A percentile compares a stretch with the other conserved stretches of the same genome.
Evolutionary conservation across 2,329 filamentous ascomycete genomes (phyloP).

Genomic region (Pseudocercospora vitis): DNA sequence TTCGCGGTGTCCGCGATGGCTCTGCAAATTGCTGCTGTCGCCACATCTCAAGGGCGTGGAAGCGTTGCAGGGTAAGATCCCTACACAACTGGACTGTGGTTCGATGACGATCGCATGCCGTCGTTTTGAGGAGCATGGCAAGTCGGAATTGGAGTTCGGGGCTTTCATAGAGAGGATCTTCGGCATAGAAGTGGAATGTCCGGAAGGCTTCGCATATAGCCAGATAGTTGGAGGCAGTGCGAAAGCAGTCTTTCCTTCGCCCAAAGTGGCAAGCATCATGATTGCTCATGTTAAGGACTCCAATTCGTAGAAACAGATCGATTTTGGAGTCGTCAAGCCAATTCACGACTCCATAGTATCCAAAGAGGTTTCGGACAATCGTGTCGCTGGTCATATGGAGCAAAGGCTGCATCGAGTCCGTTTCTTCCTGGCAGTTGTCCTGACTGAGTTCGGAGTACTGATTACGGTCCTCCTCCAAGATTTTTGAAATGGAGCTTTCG

Average conservation of each 20-base stretch:
- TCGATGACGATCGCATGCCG: not conserved
- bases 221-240: not conserved
- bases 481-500: not conserved
- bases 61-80: not conserved
- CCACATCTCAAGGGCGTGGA: not conserved
- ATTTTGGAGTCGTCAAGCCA: conserved; percentile 5
- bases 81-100: not conserved
- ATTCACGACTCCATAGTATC: not conserved
- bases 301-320: conserved; percentile 1
- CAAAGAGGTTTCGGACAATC: conserved; percentile 6
- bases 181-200: conserved; percentile 2
- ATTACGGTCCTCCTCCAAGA: too few species aligned
- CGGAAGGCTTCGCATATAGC: conserved; percentile 1
- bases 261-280: not conserved
- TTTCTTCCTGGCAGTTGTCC: not conserved
- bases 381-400: conserved; percentile 1
- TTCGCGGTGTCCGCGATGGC: not conserved
- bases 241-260: conserved; percentile 1
- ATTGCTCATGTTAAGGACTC: not conserved
- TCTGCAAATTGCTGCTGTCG: not conserved
- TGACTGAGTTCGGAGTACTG: not conserved
- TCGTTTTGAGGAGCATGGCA: not conserved
- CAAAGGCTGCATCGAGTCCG: conserved; percentile 4
- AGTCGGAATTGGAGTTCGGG: conserved; percentile 1
- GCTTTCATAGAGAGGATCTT: conserved; percentile 5